Base-by-base conservation (phyloP, 1,139 yeast species). In the Insectozyma bohioensis region DNA sequence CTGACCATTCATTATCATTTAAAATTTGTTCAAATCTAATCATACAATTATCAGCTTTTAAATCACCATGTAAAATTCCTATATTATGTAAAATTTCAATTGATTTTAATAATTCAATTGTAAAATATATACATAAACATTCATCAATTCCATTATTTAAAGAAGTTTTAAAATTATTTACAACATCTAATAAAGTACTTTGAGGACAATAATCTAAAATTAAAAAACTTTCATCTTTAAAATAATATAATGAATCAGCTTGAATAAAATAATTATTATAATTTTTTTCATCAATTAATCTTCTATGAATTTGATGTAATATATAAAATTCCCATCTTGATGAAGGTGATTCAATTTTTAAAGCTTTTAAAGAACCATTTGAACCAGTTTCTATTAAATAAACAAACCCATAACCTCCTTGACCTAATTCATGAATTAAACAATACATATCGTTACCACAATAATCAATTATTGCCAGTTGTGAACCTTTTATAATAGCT, bases 1-100 rank as follows among this genome's bases (percentile, higher is more conserved):
- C 63, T 25, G 46, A 30, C 41, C 56, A 52, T 2, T 43, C 43
- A 5, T 36, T 41, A 5, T 49, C 41, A 2, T 42, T 48, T n/a
- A n/a, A n/a, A 4, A 46, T 31, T 1, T 39, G 31, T 21, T 62
- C 63, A 26, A 85, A 68, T 25, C 84, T 58, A 0, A 87, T 53
- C 95, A 90, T 85, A 45, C 94, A 84, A 50, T 88, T 88, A 42
- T 86, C 95, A 0, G 95, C 84, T 49, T 84, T 85, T 37, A 88
- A 58, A 52, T 87, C 95, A 1, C 96, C 95, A 58, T 90, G 97
- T 11, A 90, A 64, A 1, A 88, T 76, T 0, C 82, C 81, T 9
- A 73, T 61, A 1, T 59, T 54, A 49, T 90, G 97, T 18, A 90
- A 56, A 1, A 65, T 55, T 44, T 83, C 87, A 2, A 86, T 58